Conservation (phyloP, 208 protist species). For the Naegleria gruberi region DNA sequence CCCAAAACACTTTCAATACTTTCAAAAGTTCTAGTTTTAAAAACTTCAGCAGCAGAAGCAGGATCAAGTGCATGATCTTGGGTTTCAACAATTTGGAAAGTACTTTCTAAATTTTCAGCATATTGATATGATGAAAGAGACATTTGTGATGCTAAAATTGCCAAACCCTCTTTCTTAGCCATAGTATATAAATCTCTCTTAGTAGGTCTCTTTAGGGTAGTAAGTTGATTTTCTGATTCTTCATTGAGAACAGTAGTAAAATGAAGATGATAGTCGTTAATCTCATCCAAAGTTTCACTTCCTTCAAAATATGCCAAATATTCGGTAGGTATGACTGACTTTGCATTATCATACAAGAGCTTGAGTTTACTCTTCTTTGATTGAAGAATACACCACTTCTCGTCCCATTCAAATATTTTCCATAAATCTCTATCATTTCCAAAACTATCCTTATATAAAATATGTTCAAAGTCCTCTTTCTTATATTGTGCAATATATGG, state of each 20-base stretch:
- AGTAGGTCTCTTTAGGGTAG: background rate
- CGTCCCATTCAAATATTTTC: constrained; percentile 36
- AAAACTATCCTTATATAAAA: background rate
- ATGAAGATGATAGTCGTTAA: constrained; percentile 11
- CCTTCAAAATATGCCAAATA: background rate
- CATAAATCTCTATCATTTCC: constrained; percentile 27
- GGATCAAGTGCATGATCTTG: background rate
- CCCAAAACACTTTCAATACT: constrained; percentile 4
- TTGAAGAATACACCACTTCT: constrained; percentile 32
- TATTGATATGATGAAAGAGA: background rate
- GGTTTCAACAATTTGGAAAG: background rate
- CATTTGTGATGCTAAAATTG: constrained; percentile 3
- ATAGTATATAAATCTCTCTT: constrained; percentile 38
- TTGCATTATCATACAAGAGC: background rate
- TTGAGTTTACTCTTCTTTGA: constrained; percentile 20
- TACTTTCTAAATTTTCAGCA: background rate
- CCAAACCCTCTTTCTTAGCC: background rate
- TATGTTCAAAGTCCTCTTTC: constrained; percentile 24
- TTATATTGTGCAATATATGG: constrained; percentile 37
- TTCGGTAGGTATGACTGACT: background rate
- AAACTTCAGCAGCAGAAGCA: background rate
- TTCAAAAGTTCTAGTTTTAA: background rate
- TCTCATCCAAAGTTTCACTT: background rate
- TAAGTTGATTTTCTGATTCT: background rate
- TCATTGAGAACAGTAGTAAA: background rate